Evolutionary conservation across 2,329 filamentous ascomycete species (phyloP), one percentile per base, ranked within the genome.

Genomic region (Aspergillus bombycis): DNA sequence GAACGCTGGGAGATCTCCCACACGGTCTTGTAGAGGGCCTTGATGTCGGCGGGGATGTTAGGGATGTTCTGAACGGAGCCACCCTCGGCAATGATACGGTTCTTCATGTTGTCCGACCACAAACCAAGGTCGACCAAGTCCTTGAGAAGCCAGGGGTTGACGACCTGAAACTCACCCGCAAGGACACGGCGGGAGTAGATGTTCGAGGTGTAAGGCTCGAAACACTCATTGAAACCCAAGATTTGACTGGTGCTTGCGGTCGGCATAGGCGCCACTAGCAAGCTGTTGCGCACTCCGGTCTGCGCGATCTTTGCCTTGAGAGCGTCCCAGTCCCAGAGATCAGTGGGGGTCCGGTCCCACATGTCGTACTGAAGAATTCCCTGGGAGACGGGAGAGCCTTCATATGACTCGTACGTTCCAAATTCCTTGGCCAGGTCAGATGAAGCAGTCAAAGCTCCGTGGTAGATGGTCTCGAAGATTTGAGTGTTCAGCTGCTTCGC

Each of bases 61-160:
- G 94, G 92, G 67, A 99, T 94, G 80, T 95, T 94, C 81, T 98
- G 95, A 61, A 99, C 91, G 23, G 94, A 98, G 70, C 95, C 95
- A 70, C 92, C 92, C 67, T 97, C 94, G 62, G 95, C 91, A 75
- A 99, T 99, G 85, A 99, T 99, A 73, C 95, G 93, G 86, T 99
- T 99, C 90, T 99, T 99, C 95, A 99, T 99, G 83, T 93, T 93
- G 82, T 99, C 94, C 55, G 94, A 97, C 95, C 95, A 99, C 52
- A 99, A 86, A 65, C 95, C 95, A 84, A 97, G 92, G 76, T 99
- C 95, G 71, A 99, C 95, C 34, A 99, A 89, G 74, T 99, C 95
- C 86, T 97, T 97, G 65, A 99, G 88, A 67, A 99, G 83, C 95
- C 95, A 99, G 58, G 95, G 95, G 85, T 99, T 99, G 79, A 99